A percentile compares a stretch with the other conserved stretches of the same genome.
Conservation (phyloP, 148 eudicot species). For the Vaccinium vitisidaea region DNA sequence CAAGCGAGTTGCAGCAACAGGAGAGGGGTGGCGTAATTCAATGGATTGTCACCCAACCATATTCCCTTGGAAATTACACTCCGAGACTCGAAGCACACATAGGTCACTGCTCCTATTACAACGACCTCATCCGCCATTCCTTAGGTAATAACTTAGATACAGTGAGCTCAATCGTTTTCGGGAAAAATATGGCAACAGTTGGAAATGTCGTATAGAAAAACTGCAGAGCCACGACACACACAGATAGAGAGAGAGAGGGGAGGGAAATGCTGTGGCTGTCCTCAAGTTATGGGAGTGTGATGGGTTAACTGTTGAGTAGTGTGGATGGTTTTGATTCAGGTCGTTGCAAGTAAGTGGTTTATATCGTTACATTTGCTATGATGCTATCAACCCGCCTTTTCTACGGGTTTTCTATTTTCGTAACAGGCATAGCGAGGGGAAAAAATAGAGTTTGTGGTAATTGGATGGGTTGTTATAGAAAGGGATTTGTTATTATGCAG, state of each 20-base stretch:
- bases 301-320: neutral
- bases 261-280: slow-evolving; percentile 14
- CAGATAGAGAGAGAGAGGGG: neutral
- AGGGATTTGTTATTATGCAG: no score
- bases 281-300: slow-evolving; percentile 26
- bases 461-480: neutral
- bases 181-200: neutral
- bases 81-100: slow-evolving; percentile 26
- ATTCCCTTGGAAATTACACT: slow-evolving; percentile 19
- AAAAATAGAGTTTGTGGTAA: neutral
- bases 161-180: neutral
- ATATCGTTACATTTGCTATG: neutral
- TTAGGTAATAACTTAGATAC: neutral
- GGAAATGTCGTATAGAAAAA: neutral
- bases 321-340: neutral
- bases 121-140: slow-evolving; percentile 1
- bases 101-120: neutral
- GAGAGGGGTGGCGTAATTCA: slow-evolving; percentile 40
- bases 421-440: neutral
- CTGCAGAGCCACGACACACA: neutral
- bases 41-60: slow-evolving; percentile 29
- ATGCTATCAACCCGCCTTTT: neutral
- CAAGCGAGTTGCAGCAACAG: slow-evolving; percentile 46
- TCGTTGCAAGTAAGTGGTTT: slow-evolving; percentile 9
- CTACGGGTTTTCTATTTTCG: neutral